These are phyloP conservation scores for Suhomyces faveliae DNA, from an alignment of 805 yeast species.

Conservation along the genomic window DNA sequence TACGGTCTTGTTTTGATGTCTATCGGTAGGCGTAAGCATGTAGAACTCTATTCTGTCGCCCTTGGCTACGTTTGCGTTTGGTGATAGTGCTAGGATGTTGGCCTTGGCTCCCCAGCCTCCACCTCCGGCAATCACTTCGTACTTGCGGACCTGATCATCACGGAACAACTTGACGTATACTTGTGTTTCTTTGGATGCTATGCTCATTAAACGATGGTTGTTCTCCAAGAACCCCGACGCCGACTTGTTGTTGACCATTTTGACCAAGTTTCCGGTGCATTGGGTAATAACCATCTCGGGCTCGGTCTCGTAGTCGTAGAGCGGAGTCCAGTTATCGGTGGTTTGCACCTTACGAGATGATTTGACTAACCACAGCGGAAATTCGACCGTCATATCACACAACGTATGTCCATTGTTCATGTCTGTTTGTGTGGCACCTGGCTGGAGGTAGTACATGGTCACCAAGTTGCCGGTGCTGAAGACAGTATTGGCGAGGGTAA, in stretches of 20 bases:
- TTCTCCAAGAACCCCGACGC: slow-evolving; percentile 58
- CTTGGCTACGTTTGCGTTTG: slow-evolving; percentile 45
- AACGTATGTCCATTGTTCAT: slow-evolving; percentile 29
- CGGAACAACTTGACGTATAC: slow-evolving; percentile 36
- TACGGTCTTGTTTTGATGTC: slow-evolving; percentile 12
- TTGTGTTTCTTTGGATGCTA: slow-evolving; percentile 43
- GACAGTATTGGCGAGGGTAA: slow-evolving; percentile 40
- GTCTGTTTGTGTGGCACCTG: slow-evolving; percentile 10
- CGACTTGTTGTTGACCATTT: slow-evolving; percentile 50
- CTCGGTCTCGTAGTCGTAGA: slow-evolving; percentile 19
- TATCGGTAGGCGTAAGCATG: slow-evolving; percentile 41
- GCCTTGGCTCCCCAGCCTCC: slow-evolving; percentile 76
- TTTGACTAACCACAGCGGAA: slow-evolving; percentile 17
- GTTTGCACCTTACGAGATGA: slow-evolving; percentile 1
- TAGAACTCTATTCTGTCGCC: slow-evolving; percentile 50
- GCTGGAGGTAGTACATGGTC: slow-evolving; percentile 36
- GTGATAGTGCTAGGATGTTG: slow-evolving; percentile 62
- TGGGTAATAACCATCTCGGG: slow-evolving; percentile 44
- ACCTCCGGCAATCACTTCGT: slow-evolving; percentile 68
- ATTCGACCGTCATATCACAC: slow-evolving; percentile 22
- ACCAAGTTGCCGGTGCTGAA: slow-evolving; percentile 34
- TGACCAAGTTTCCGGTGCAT: slow-evolving; percentile 57
- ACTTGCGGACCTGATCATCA: slow-evolving; percentile 17
- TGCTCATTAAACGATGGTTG: slow-evolving; percentile 37
- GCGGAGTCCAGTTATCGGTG: slow-evolving; percentile 35